These are phyloP conservation scores for Candida cerambycidarum DNA, from an alignment of 805 yeast species.

Conservation along the genomic window DNA sequence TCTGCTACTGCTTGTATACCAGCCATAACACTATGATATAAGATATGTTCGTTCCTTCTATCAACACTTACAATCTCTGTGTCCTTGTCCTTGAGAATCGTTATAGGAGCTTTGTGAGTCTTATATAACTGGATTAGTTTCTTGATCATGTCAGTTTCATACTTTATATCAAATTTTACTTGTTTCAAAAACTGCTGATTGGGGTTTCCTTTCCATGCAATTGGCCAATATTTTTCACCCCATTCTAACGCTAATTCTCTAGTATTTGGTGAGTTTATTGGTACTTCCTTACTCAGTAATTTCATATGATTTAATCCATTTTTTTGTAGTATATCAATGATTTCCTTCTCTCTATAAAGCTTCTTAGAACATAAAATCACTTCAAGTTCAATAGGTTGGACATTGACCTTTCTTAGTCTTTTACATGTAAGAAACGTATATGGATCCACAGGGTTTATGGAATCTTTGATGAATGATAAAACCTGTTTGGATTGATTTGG, in stretches of 20 bases:
- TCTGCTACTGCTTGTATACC: constrained; percentile 67
- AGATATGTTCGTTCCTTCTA: constrained; percentile 39
- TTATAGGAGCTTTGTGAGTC: constrained; percentile 40
- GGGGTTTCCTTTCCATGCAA: constrained; percentile 93
- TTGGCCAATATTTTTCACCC: constrained; percentile 78
- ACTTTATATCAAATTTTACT: constrained; percentile 47
- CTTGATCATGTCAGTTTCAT: constrained; percentile 32
- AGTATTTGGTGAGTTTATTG: constrained; percentile 64
- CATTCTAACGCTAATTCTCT: constrained; percentile 66
- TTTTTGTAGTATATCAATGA: constrained; percentile 7
- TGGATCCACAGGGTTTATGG: constrained; percentile 25
- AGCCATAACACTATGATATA: constrained; percentile 73
- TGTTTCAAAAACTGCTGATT: constrained; percentile 66
- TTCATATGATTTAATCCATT: constrained; percentile 4
- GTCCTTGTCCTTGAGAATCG: constrained; percentile 59
- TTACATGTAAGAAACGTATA: constrained; percentile 47
- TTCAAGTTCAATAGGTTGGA: constrained; percentile 20
- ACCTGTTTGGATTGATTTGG: constrained; percentile 35
- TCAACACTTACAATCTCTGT: constrained; percentile 39
- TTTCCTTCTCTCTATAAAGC: constrained; percentile 25
- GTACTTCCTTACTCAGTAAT: constrained; percentile 40
- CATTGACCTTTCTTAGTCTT: constrained; percentile 44
- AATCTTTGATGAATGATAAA: constrained; percentile 26
- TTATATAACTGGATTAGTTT: constrained; percentile 8
- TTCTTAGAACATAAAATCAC: constrained; percentile 50